Evolutionary conservation across 140 eudicot genomes (phyloP).

Genomic region (Oenanthe javanica): DNA sequence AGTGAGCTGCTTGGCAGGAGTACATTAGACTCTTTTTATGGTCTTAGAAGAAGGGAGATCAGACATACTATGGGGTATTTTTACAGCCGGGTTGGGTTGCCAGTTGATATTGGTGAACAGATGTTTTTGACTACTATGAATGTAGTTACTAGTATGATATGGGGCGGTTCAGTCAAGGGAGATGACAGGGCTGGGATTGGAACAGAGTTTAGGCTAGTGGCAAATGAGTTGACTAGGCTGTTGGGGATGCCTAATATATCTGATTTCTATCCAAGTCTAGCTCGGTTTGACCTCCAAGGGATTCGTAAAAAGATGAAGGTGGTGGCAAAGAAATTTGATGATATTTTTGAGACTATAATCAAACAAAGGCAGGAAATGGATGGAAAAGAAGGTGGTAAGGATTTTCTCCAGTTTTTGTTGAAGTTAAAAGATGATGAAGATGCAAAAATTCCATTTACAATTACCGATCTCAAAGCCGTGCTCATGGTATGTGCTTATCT

Average conservation of each 20-base stretch:
- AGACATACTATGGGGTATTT: constrained; percentile 21
- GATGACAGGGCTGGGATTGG: constrained; percentile 20
- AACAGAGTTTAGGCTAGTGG: constrained; percentile 29
- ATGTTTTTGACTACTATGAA: constrained; percentile 35
- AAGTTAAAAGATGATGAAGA: constrained; percentile 23
- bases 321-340: constrained; percentile 13
- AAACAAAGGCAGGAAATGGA: constrained; percentile 13
- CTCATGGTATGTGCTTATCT: constrained; percentile 22
- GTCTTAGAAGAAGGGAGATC: constrained; percentile 28
- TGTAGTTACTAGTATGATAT: constrained; percentile 44
- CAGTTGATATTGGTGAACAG: constrained; percentile 36
- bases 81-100: constrained; percentile 19
- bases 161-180: constrained; percentile 27
- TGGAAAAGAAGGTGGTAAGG: constrained; percentile 12
- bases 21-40: constrained; percentile 28
- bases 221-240: constrained; percentile 16
- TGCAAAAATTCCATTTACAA: constrained; percentile 17
- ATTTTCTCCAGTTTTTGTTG: constrained; percentile 35
- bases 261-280: constrained; percentile 37
- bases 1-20: constrained; percentile 26
- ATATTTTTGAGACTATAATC: constrained; percentile 24
- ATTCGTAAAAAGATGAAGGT: constrained; percentile 20
- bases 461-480: constrained; percentile 33
- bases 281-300: constrained; percentile 35
- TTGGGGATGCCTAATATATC: constrained; percentile 37